A percentile compares a stretch with the other conserved stretches of the same genome.
phyloP scores from a whole-genome alignment of 305 asterid genomes.

The Fraxinus paxiana region DNA sequence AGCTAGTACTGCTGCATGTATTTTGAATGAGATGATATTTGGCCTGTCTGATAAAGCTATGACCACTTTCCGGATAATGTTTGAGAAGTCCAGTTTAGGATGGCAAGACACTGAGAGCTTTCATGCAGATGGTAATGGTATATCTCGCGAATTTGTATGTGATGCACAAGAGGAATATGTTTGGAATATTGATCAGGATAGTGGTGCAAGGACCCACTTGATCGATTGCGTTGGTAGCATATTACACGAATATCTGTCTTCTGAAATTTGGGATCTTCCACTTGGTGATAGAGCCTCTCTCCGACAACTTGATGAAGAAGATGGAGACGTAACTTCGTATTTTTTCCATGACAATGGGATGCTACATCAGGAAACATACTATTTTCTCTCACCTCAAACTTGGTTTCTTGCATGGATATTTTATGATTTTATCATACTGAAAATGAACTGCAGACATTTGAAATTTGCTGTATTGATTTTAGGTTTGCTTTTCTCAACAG shows the following conservation, averaged over 20 bases:
- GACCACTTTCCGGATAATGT: slow-evolving; percentile 39
- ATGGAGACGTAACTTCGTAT: slow-evolving; percentile 54
- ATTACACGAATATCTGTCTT: slow-evolving; percentile 82
- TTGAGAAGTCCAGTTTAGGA: slow-evolving; percentile 32
- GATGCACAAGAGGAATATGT: slow-evolving; percentile 32
- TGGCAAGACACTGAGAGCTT: slow-evolving; percentile 26
- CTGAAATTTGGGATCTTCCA: slow-evolving; percentile 93
- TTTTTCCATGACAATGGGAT: slow-evolving; percentile 71
- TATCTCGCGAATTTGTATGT: slow-evolving; percentile 17
- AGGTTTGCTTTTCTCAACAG: slow-evolving; percentile 38
- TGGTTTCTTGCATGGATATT: slow-evolving; percentile 18
- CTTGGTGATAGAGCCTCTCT: slow-evolving; percentile 49
- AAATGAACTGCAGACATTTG: slow-evolving; percentile 2
- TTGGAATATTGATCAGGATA: slow-evolving; percentile 39
- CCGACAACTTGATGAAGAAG: slow-evolving; percentile 45
- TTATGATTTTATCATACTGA: slow-evolving; percentile 10
- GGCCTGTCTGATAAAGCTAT: slow-evolving; percentile 75
- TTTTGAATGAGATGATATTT: slow-evolving; percentile 79
- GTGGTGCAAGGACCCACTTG: slow-evolving; percentile 46
- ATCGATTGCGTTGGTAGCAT: slow-evolving; percentile 73
- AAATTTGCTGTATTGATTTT: slow-evolving; percentile 12
- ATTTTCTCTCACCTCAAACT: slow-evolving; percentile 24
- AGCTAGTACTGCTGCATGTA: slow-evolving; percentile 87
- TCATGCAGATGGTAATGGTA: slow-evolving; percentile 22
- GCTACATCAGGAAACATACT: slow-evolving; percentile 73